Evolutionary conservation across 2,329 filamentous ascomycete genomes (phyloP), one percentile per base, ranked within the genome.

Genomic region (Fusarium fujikuroi): DNA sequence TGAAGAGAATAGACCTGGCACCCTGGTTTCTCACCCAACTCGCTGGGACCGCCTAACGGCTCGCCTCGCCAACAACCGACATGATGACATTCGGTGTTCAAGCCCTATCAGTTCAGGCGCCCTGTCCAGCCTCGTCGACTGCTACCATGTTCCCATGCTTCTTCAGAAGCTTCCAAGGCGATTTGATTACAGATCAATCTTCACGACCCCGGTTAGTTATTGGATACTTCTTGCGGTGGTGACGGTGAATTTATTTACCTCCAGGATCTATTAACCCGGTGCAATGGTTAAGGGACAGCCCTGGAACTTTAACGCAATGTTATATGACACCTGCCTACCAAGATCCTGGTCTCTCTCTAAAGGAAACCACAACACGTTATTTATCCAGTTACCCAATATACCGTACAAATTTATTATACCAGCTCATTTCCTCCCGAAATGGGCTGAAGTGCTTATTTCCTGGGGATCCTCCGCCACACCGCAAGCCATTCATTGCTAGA

Each of bases 61-160:
- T 77, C 76, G 74, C 76, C 75, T 77, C 73, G 75, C 57, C 42
- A 67, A 64, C 56, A 77, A 69, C 74, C 76, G 76, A 77, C 66
- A 77, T 77, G 73, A 77, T 77, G 73, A 75, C 68, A 76, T 74
- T 77, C 68, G 52, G 63, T 63, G 61, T 44, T 69, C 44, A 36
- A 64, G 66, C 75, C 75, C 66, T 75, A 71, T 73, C 69, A 49
- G 57, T 61, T 36, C 44, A 65, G 60, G 40, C 60, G 43, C 54
- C 60, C 47, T 57, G 52, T 43, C 50, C 49, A 72, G 61, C 49
- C 66, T 58, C 60, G 54, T 32, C 43, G 23, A 30, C 44, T 69
- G 21, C 43, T 32, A 43, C 39, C 42, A 46, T 58, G 47, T 40
- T 63, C 19, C 54, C 54, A 14, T 58, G 25, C 30, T 74, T 71